These are phyloP conservation scores for Kuraishia ogatae DNA, from an alignment of 805 yeast genomes.

Conservation along the genomic window DNA sequence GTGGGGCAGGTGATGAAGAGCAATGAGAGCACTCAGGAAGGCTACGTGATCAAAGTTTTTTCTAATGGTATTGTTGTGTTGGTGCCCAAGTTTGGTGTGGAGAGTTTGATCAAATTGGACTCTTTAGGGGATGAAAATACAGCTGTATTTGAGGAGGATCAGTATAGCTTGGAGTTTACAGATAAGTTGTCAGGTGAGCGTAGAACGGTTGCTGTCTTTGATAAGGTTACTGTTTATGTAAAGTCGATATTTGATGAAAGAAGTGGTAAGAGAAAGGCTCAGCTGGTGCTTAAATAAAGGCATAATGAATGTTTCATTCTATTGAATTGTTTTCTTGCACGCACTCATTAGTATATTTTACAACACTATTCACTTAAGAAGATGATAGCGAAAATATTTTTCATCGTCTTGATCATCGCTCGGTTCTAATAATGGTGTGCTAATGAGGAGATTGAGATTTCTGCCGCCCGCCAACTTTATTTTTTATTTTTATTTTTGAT, in stretches of 20 bases:
- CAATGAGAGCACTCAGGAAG: slow-evolving; percentile 73
- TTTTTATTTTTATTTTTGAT: too few relatives aligned
- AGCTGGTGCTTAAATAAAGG: slow-evolving; percentile 44
- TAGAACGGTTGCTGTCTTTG: slow-evolving; percentile 57
- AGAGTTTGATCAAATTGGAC: slow-evolving; percentile 81
- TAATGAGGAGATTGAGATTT: too few relatives aligned
- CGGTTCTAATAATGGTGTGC: too few relatives aligned
- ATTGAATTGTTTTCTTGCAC: background rate
- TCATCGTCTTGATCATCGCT: too few relatives aligned
- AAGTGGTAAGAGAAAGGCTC: slow-evolving; percentile 90
- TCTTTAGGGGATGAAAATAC: slow-evolving; percentile 57
- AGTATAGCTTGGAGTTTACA: slow-evolving; percentile 54
- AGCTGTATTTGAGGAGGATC: slow-evolving; percentile 69
- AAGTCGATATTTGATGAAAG: slow-evolving; percentile 75
- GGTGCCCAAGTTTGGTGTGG: slow-evolving; percentile 94
- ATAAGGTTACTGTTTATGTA: slow-evolving; percentile 76
- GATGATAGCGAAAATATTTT: too few relatives aligned
- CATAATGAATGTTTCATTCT: background rate
- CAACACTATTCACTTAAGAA: too few relatives aligned
- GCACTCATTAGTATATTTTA: too few relatives aligned
- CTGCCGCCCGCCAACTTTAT: too few relatives aligned
- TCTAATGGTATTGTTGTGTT: slow-evolving; percentile 91
- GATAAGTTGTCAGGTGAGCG: slow-evolving; percentile 25
- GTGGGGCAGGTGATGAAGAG: slow-evolving; percentile 96
- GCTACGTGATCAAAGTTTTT: slow-evolving; percentile 86